phyloP scores from a whole-genome alignment of 2,329 filamentous ascomycete species.

The Diaporthe longicolla region DNA sequence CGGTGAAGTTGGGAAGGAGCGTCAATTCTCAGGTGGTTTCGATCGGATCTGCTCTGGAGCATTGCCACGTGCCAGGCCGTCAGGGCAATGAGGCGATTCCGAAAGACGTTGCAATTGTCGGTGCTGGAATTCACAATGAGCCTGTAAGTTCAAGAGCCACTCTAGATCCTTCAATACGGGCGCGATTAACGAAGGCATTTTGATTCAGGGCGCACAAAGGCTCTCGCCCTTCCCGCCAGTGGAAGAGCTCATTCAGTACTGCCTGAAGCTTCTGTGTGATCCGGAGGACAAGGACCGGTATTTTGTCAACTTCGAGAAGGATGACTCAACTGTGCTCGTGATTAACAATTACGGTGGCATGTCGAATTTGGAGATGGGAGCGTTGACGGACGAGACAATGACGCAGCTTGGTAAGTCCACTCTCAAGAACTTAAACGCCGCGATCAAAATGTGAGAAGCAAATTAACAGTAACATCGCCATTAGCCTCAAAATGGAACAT shows the following conservation, averaged over 20 bases:
- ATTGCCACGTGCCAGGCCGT: conserved; percentile 80
- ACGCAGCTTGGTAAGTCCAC: conserved; percentile 56
- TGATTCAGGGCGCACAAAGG: conserved; percentile 52
- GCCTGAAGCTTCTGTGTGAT: conserved; percentile 67
- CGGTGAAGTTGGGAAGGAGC: conserved; percentile 70
- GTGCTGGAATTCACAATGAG: conserved; percentile 71
- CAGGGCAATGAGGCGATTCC: conserved; percentile 62
- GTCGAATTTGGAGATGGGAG: conserved; percentile 67
- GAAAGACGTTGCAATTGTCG: conserved; percentile 57
- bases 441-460: not conserved
- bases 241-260: conserved; percentile 57
- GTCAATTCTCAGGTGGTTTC: conserved; percentile 72
- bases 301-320: conserved; percentile 61
- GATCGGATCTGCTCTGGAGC: conserved; percentile 77
- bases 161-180: not conserved
- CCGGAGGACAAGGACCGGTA: conserved; percentile 66
- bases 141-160: conserved; percentile 44
- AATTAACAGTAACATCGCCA: not conserved
- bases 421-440: not conserved
- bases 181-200: conserved; percentile 20
- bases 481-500: conserved; percentile 59
- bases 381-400: conserved; percentile 66
- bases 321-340: conserved; percentile 65
- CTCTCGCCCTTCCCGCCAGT: conserved; percentile 58
- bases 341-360: conserved; percentile 72